A percentile compares a stretch with the other conserved stretches of the same genome.
Conservation (phyloP, 2,329 filamentous ascomycete species). For the Penicillium sp. region DNA sequence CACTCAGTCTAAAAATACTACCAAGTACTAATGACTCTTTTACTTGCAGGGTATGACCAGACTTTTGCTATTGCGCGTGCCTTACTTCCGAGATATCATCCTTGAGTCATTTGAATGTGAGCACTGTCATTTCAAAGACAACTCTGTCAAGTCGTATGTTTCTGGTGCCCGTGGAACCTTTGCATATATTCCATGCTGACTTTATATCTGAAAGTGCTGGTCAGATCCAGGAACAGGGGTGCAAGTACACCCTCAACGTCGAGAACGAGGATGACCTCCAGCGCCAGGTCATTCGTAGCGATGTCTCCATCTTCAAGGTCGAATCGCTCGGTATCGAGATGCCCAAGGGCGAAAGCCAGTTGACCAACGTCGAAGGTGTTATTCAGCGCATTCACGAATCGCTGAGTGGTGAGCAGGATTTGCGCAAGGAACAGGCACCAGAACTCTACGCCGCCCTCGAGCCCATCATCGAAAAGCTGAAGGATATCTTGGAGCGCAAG, state of each 20-base stretch:
- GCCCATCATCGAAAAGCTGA: constrained; percentile 70
- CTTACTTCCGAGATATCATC: constrained; percentile 96
- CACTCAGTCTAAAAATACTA: background rate
- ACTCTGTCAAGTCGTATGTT: constrained; percentile 89
- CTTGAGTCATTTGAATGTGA: constrained; percentile 96
- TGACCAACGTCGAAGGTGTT: constrained; percentile 91
- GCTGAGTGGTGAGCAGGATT: constrained; percentile 77
- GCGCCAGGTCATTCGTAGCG: constrained; percentile 88
- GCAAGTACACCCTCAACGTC: constrained; percentile 78
- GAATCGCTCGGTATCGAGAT: constrained; percentile 93
- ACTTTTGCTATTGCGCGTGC: constrained; percentile 86
- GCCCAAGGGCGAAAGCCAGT: constrained; percentile 82
- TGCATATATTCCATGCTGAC: constrained; percentile 33
- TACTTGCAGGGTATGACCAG: constrained; percentile 71
- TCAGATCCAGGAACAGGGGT: constrained; percentile 84
- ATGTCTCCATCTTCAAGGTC: constrained; percentile 80
- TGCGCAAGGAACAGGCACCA: constrained; percentile 72
- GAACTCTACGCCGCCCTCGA: constrained; percentile 78
- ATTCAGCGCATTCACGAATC: constrained; percentile 76
- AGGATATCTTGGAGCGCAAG: constrained; percentile 74
- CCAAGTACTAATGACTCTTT: background rate
- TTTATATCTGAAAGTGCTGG: constrained; percentile 57
- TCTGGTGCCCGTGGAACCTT: constrained; percentile 22
- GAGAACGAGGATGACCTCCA: constrained; percentile 72
- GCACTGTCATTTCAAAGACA: constrained; percentile 85